Evolutionary conservation across 352 stramenopile genomes (phyloP), one percentile per base, ranked within the genome.

Genomic region (Blastocystis sp.): DNA sequence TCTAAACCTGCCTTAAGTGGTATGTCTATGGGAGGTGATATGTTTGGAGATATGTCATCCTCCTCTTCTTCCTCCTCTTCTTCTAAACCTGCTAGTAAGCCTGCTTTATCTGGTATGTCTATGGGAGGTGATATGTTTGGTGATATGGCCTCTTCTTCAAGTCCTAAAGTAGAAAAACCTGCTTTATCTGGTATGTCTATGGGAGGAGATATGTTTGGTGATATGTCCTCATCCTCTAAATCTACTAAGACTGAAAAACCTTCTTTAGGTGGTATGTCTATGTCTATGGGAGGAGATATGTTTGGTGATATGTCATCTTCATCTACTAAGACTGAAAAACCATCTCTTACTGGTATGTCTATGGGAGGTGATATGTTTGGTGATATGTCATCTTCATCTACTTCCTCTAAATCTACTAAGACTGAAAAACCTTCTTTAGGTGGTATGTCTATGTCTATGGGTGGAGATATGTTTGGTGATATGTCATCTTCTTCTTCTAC

Each of bases 81-180:
- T n/a, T n/a, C n/a, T n/a, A n/a, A n/a, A n/a, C n/a, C n/a, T n/a
- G n/a, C n/a, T n/a, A n/a, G n/a, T n/a, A n/a, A n/a, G n/a, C n/a
- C n/a, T n/a, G n/a, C n/a, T n/a, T n/a, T n/a, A n/a, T 21, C 36
- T 42, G 39, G 39, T 11, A 32, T 32, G 41, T 10, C 4, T 4
- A 32, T 36, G 41, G 41, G 41, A 24, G 39, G 39, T 45, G 48
- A 58, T 34, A 58, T 58, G 48, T 58, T 58, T 34, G 48, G 48
- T n/a, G 48, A 39, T 27, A 58, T 58, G 48, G 30, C 44, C 37
- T 34, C 4, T 42, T 21, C 37, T 2, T 33, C 44, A 19, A n/a
- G n/a, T n/a, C n/a, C n/a, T n/a, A 23, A 18, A 27, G 36, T 0
- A 3, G 25, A 32, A 10, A 42, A 10, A n/a, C n/a, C n/a, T 39